These are phyloP conservation scores for Suillus decipiens DNA, from an alignment of 768 basidiomycete species.

Conservation along the genomic window DNA sequence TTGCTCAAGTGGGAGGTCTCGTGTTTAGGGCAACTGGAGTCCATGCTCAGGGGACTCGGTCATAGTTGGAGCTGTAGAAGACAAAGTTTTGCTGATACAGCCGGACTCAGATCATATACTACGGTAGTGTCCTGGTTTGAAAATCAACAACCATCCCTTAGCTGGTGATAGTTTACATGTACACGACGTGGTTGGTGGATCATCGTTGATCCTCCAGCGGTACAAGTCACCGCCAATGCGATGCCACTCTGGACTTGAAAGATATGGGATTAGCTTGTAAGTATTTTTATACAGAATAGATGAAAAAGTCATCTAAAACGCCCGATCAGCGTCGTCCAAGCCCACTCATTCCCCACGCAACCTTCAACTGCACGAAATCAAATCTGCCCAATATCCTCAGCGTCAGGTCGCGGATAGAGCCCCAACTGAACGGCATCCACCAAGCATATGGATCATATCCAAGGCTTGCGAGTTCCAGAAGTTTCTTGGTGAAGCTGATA, in stretches of 20 bases:
- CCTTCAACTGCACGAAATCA: constrained; percentile 16
- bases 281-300: background rate
- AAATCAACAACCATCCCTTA: background rate
- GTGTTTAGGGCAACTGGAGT: no score
- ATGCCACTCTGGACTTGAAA: background rate
- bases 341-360: constrained; percentile 31
- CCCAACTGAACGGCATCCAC: constrained; percentile 29
- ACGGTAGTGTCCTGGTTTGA: background rate
- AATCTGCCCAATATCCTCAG: constrained; percentile 26
- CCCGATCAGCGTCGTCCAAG: constrained; percentile 22
- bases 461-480: constrained; percentile 28
- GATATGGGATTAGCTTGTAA: background rate
- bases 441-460: constrained; percentile 21
- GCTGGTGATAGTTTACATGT: background rate
- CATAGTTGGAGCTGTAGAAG: no score
- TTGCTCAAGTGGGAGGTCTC: no score
- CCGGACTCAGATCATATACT: no score
- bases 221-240: background rate
- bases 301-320: background rate
- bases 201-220: background rate
- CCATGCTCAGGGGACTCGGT: no score
- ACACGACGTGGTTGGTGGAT: no score
- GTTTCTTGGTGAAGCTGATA: constrained; percentile 42
- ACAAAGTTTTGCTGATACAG: no score
- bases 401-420: constrained; percentile 27